Evolutionary conservation across 345 rosid species (phyloP), one percentile per base, ranked within the genome.

Genomic region (Arabidopsis arenosa): DNA sequence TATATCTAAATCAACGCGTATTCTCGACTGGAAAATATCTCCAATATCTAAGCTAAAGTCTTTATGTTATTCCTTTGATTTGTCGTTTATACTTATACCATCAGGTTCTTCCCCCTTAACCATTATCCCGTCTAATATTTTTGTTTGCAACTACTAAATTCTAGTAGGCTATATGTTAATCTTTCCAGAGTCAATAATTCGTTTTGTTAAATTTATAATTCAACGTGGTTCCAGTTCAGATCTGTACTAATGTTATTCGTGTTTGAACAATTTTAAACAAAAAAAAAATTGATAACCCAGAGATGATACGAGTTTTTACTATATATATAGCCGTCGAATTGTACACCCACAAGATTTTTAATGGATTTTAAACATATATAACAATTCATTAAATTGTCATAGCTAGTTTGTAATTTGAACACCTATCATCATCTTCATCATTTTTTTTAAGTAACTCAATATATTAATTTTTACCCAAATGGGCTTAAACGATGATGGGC

Each of bases 81-180:
- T 70, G 80, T 77, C 80, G 44, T 64, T 28, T 28, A 28, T 28
- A 28, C 32, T 28, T 70, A 77, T 21, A 55, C 51, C 17, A 63
- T 63, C 11, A 64, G 72, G 72, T 70, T 77, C 80, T 37, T 77
- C 72, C 72, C 80, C 80, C 67, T 53, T 62, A 17, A 53, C 21
- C 69, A 69, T 61, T 67, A 41, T 66, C 28, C 12, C 12, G 44
- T 26, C 62, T 17, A 33, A 41, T 62, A 41, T 40, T 39, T 35
- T 69, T 68, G 60, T 30, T 75, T 75, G 53, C 17, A 49, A 18
- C 35, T 44, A 56, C 41, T 33, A 74, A 44, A 35, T 23, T 66
- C 72, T 66, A 56, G 15, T 57, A 36, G 51, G 28, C 14, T 61
- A 67, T 52, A 23, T 32, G 4, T 52, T 57, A 52, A 52, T 75